These are phyloP conservation scores for Phialocephala subalpina DNA, from an alignment of 2,329 filamentous ascomycete genomes.

Conservation along the genomic window DNA sequence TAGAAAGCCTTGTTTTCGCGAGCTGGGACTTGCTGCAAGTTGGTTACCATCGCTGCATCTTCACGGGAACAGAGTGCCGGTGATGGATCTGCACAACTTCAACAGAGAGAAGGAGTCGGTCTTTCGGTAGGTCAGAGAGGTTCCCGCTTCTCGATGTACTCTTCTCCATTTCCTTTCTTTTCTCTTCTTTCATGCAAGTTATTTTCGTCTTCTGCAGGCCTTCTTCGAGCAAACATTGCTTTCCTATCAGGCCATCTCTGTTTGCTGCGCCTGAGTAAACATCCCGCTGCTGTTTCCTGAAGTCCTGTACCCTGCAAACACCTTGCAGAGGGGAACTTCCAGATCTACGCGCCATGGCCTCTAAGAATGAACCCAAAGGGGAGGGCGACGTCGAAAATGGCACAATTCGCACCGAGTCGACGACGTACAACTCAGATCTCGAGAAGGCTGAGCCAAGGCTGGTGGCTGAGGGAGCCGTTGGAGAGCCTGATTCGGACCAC, in stretches of 20 bases:
- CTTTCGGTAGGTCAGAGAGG: not conserved
- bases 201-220: too few species aligned
- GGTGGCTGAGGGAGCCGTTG: slow-evolving; percentile 27
- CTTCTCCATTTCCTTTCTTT: not conserved
- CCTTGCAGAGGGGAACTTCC: not conserved
- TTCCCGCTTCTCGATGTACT: not conserved
- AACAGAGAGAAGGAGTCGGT: not conserved
- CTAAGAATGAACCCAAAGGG: slow-evolving; percentile 28
- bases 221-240: not conserved
- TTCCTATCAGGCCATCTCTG: not conserved
- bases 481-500: slow-evolving; percentile 38
- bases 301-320: not conserved
- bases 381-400: slow-evolving; percentile 27
- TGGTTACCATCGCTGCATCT: too few species aligned
- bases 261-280: not conserved
- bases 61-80: not conserved
- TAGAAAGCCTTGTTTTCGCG: too few species aligned
- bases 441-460: slow-evolving; percentile 24
- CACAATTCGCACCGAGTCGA: slow-evolving; percentile 31
- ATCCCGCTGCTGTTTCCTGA: not conserved
- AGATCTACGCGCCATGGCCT: slow-evolving; percentile 25
- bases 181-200: not conserved
- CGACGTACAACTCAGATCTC: slow-evolving; percentile 28
- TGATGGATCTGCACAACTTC: slow-evolving; percentile 4
- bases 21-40: too few species aligned